A percentile compares a stretch with the other conserved stretches of the same genome.
These are phyloP conservation scores for Fusarium sp. DNA, from an alignment of 2,329 filamentous ascomycete species.

Conservation along the genomic window DNA sequence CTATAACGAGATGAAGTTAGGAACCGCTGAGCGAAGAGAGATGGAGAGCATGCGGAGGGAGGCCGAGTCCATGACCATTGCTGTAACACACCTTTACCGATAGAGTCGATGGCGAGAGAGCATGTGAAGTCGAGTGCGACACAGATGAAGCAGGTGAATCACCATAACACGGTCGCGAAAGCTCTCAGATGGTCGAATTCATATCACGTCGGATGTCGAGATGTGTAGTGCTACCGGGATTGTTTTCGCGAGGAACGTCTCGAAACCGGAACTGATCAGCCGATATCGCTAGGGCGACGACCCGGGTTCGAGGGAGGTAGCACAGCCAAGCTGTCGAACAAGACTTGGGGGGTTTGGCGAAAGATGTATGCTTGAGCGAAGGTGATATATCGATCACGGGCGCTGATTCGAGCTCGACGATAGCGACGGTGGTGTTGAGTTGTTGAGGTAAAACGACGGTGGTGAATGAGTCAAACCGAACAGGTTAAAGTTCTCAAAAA, in stretches of 20 bases:
- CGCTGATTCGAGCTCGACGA: conserved; percentile 12
- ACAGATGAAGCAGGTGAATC: conserved; percentile 35
- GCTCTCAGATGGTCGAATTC: conserved; percentile 35
- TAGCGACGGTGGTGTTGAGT: conserved; percentile 1
- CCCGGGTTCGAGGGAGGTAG: conserved; percentile 33
- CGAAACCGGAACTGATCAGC: conserved; percentile 19
- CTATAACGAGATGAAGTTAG: conserved; percentile 16
- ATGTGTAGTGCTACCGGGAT: conserved; percentile 24
- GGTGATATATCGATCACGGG: conserved; percentile 2
- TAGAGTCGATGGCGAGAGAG: conserved; percentile 16
- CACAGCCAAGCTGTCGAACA: conserved; percentile 30
- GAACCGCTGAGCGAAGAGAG: conserved; percentile 4
- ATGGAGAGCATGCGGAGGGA: not conserved
- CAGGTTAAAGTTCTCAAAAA: conserved; percentile 9
- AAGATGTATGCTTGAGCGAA: not conserved
- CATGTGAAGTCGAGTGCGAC: conserved; percentile 34
- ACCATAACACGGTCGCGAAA: conserved; percentile 36
- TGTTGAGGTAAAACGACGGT: not conserved
- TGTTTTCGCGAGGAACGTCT: conserved; percentile 22
- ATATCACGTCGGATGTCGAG: conserved; percentile 36
- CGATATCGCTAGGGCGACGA: conserved; percentile 29
- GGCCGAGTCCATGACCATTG: not conserved
- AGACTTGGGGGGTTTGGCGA: conserved; percentile 6
- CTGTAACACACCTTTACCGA: conserved; percentile 38
- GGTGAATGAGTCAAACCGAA: conserved; percentile 19